Evolutionary conservation across 2,329 filamentous ascomycete species (phyloP).

Genomic region (Tolypocladium ophioglossoides): DNA sequence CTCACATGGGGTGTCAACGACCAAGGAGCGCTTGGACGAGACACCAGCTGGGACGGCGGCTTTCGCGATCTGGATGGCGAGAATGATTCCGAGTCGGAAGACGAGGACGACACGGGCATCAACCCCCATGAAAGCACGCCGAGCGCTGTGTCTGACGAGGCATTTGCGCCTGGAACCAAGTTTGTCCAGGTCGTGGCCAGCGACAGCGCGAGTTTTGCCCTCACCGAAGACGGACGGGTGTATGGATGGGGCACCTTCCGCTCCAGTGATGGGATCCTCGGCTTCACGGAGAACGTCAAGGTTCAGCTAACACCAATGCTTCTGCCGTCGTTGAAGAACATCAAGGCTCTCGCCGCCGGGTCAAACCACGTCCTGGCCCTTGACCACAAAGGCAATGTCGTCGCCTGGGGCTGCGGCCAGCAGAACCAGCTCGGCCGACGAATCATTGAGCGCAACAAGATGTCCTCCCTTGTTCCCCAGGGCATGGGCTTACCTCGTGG

Average conservation of each 20-base stretch:
- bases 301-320: conserved; percentile 40
- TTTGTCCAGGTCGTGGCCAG: conserved; percentile 57
- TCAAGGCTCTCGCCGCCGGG: conserved; percentile 53
- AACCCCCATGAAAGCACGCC: conserved; percentile 67
- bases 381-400: conserved; percentile 33
- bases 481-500: conserved; percentile 47
- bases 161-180: conserved; percentile 50
- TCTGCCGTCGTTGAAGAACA: conserved; percentile 54
- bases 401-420: too few species aligned
- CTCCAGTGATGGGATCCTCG: conserved; percentile 51
- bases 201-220: conserved; percentile 65
- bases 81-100: conserved; percentile 42
- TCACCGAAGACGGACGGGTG: conserved; percentile 64
- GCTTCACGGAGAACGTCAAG: conserved; percentile 45
- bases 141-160: conserved; percentile 43
- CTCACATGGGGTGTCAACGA: conserved; percentile 85
- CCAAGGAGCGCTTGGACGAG: conserved; percentile 67
- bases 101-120: conserved; percentile 53
- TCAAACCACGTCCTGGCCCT: conserved; percentile 63
- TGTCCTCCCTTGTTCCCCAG: too few species aligned
- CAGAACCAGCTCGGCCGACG: too few species aligned
- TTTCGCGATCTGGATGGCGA: conserved; percentile 44
- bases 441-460: too few species aligned
- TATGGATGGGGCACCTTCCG: conserved; percentile 82
- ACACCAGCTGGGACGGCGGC: conserved; percentile 59